Percentiles rank a stretch among this genome's conserved stretches.
phyloP scores from a whole-genome alignment of 139 green algal genomes.

The Closterium sp. region DNA sequence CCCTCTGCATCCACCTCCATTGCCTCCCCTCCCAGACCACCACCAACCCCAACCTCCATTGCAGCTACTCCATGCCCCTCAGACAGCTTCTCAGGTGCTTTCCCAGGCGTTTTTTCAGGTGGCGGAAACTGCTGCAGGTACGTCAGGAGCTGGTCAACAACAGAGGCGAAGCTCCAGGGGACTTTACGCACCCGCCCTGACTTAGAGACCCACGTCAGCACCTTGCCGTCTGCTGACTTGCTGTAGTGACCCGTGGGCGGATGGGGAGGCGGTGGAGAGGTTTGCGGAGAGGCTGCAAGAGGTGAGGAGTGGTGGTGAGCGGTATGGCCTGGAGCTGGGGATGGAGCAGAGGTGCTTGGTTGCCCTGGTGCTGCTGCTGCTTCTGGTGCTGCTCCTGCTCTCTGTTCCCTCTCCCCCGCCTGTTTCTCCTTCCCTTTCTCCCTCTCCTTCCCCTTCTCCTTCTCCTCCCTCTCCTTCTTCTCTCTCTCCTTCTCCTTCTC shows the following conservation, averaged over 20 bases:
- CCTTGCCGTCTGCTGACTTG: neutral
- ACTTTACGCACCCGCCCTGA: constrained; percentile 14
- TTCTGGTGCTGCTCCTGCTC: neutral
- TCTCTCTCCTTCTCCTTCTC: constrained; percentile 52
- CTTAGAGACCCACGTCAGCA: neutral
- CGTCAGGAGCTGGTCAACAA: constrained; percentile 71
- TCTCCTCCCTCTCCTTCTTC: constrained; percentile 7
- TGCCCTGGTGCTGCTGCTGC: constrained; percentile 2
- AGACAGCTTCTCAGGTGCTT: constrained; percentile 43
- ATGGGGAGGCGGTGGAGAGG: neutral
- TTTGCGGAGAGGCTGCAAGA: neutral
- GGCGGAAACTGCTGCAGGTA: neutral
- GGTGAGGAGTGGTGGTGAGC: neutral
- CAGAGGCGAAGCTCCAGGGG: constrained; percentile 52
- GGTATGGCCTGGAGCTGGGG: neutral
- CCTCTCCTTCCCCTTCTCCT: constrained; percentile 33
- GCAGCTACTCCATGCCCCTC: neutral
- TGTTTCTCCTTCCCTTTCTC: constrained; percentile 27
- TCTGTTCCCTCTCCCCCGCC: neutral
- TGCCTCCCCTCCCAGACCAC: neutral
- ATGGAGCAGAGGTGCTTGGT: neutral
- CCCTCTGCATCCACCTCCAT: constrained; percentile 42
- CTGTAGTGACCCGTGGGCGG: neutral
- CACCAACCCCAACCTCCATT: constrained; percentile 7
- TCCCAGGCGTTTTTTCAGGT: neutral